Evolutionary conservation across 192 early-diverging fungal genomes (phyloP).

Genomic region (Coemansia sp.): DNA sequence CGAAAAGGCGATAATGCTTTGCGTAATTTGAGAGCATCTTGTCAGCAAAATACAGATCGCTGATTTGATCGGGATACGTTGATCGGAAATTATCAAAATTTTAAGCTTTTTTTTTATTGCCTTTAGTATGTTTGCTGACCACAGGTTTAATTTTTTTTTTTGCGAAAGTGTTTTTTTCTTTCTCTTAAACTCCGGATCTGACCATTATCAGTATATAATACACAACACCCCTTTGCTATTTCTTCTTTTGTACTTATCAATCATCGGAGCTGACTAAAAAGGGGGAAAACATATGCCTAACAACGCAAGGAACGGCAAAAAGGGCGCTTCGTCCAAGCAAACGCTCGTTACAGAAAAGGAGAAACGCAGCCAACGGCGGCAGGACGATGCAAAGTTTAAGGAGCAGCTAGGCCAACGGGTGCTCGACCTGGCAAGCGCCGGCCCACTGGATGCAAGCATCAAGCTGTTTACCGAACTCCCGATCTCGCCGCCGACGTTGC

Average conservation of each 20-base stretch:
- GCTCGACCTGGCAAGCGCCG: constrained; percentile 23
- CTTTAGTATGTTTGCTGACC: too few species aligned
- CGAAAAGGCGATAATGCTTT: neutral
- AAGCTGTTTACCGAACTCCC: constrained; percentile 44
- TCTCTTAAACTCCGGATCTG: neutral
- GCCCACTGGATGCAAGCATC: constrained; percentile 14
- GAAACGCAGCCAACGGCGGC: constrained; percentile 37
- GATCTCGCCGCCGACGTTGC: constrained; percentile 50
- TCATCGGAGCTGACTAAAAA: too few species aligned
- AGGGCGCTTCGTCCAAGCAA: constrained; percentile 9
- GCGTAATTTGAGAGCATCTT: too few species aligned
- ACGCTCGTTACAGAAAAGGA: constrained; percentile 17
- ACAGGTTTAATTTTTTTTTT: neutral
- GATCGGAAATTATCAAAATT: too few species aligned
- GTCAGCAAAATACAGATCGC: too few species aligned
- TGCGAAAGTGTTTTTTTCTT: neutral
- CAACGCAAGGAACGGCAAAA: neutral
- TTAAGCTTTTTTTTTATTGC: too few species aligned
- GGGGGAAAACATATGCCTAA: neutral
- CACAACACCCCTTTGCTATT: neutral
- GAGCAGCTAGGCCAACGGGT: constrained; percentile 47
- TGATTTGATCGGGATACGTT: too few species aligned
- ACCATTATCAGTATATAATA: neutral
- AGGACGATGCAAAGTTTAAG: constrained; percentile 25
- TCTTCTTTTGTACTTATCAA: neutral